phyloP scores from a whole-genome alignment of 176 grass and related monocot species.

The Tillandsia leiboldiana region DNA sequence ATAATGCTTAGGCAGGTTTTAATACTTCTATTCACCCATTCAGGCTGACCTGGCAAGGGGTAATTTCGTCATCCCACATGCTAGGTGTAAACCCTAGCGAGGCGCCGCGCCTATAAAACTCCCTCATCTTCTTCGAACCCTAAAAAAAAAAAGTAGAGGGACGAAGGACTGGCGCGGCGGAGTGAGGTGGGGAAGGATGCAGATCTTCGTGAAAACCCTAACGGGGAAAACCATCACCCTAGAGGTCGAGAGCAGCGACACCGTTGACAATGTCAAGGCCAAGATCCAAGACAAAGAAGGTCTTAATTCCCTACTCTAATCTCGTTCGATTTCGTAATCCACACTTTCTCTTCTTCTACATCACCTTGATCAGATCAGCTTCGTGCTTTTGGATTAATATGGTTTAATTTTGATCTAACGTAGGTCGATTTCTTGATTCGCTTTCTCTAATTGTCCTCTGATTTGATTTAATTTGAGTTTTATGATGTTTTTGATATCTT shows the following conservation, averaged over 20 bases:
- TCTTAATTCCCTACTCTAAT: not conserved
- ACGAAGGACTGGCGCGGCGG: not conserved
- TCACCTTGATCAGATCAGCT: not conserved
- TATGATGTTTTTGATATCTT: too few species aligned
- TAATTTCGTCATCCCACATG: not conserved
- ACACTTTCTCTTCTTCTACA: not conserved
- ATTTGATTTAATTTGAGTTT: too few species aligned
- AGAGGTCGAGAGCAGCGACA: constrained; percentile 97
- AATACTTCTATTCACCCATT: too few species aligned
- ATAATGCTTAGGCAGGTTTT: too few species aligned
- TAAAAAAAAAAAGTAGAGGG: not conserved
- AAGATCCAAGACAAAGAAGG: constrained; percentile 76
- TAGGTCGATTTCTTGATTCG: not conserved
- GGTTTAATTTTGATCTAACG: too few species aligned
- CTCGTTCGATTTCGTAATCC: too few species aligned
- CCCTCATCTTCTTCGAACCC: not conserved
- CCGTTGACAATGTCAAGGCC: constrained; percentile 96
- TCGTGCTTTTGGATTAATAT: too few species aligned
- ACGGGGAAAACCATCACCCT: constrained; percentile 97
- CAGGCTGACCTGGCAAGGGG: not conserved
- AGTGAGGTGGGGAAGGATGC: constrained; percentile 37
- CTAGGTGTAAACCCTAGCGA: not conserved
- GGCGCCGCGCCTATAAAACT: not conserved
- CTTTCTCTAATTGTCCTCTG: not conserved
- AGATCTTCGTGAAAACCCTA: constrained; percentile 97